Evolutionary conservation across 2,329 filamentous ascomycete genomes (phyloP), one percentile per base, ranked within the genome.

Genomic region (Arthrinium phaeospermum): DNA sequence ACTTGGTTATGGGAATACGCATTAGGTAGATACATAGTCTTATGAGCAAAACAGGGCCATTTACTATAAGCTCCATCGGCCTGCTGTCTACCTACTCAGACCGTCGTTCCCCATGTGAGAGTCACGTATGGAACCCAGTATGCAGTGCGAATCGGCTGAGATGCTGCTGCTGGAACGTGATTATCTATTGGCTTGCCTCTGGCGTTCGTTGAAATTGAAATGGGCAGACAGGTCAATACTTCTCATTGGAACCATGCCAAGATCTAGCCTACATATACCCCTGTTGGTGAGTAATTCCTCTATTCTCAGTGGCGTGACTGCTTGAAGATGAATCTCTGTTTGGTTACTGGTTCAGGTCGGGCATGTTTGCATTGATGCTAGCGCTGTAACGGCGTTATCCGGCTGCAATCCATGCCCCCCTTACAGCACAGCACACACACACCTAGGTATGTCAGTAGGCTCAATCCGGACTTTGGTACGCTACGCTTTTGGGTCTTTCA

Each of bases 331-430:
- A 19, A 37, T 61, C 24, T 30, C 51, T 57, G 30, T 19, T 12
- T 37, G 14, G 45, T 47, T 47, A 47, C 19, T 64, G 30, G 34
- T 64, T 41, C 7, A 41, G 57, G 57, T 64, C 34, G 57, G 57
- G 57, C 57, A 64, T 22, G 34, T 64, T 22, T 64, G 57, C 57
- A 64, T 64, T 10, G 19, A 64, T 41, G 10, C 57, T 64, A 64
- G 57, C 13, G 57, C 57, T 64, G 57, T 64, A 64, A 64, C 57
- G 57, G 57, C 57, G 57, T n/a, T 64, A 64, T 64, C 34, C 57
- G 41, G 34, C 34, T 41, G 19, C 30, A 64, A 3, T 41, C 57
- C 34, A n/a, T 37, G 37, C 19, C 22, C 49, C 57, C 57, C 57
- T 41, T 64, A 41, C 57, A 41, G 53, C 51, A 57, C 51, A 57